phyloP scores from a whole-genome alignment of 2,329 filamentous ascomycete species.

The Aspergillus ustus region DNA sequence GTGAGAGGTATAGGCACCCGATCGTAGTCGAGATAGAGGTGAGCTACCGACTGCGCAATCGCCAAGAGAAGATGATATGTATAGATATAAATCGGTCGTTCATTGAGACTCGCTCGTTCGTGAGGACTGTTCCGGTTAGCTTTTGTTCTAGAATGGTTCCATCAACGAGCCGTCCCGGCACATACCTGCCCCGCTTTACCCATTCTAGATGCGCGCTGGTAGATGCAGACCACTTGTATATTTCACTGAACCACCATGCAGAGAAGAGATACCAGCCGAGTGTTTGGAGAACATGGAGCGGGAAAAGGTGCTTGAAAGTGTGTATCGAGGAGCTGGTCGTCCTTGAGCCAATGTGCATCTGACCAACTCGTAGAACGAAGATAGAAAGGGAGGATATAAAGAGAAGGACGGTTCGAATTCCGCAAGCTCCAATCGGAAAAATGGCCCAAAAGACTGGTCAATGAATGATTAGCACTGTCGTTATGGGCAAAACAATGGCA shows the following conservation, averaged over 20 bases:
- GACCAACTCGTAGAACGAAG: constrained; percentile 83
- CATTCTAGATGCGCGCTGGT: constrained; percentile 67
- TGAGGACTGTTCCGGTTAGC: constrained; percentile 44
- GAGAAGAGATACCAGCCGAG: constrained; percentile 77
- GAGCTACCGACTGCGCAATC: constrained; percentile 68
- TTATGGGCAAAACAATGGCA: not conserved
- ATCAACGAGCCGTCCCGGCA: constrained; percentile 24
- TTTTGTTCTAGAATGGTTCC: not conserved
- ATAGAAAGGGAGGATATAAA: constrained; percentile 77
- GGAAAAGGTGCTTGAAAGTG: constrained; percentile 64
- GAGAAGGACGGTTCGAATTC: constrained; percentile 74
- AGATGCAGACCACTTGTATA: constrained; percentile 76
- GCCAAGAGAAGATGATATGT: constrained; percentile 72
- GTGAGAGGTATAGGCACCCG: constrained; percentile 60
- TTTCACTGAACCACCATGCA: constrained; percentile 76
- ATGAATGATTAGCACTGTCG: constrained; percentile 12
- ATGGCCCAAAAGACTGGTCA: constrained; percentile 76
- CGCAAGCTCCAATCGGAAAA: constrained; percentile 79
- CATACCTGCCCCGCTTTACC: constrained; percentile 71
- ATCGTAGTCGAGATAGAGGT: constrained; percentile 77
- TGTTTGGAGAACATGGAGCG: constrained; percentile 68
- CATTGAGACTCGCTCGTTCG: constrained; percentile 79
- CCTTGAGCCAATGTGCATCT: constrained; percentile 75
- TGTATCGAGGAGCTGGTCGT: constrained; percentile 72
- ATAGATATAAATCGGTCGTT: constrained; percentile 80